Conservation (phyloP, 2,329 filamentous ascomycete genomes). For the Colletotrichum godetiae region DNA sequence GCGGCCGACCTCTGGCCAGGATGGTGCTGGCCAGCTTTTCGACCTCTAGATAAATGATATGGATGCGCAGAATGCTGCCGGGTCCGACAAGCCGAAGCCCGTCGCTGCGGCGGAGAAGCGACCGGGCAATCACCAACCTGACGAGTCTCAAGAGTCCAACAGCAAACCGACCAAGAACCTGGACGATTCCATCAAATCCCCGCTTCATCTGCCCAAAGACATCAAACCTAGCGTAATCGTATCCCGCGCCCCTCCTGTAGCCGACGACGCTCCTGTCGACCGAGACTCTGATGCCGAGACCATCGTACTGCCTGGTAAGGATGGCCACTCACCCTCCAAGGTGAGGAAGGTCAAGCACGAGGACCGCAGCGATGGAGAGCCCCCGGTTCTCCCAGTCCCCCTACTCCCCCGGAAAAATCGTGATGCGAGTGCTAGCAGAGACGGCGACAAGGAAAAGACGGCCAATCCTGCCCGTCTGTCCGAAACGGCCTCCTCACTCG, state of each 20-base stretch:
- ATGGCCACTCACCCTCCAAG: slow-evolving; percentile 73
- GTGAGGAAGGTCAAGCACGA: slow-evolving; percentile 74
- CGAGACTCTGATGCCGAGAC: slow-evolving; percentile 79
- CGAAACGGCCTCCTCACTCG: slow-evolving; percentile 41
- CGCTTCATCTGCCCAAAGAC: slow-evolving; percentile 23
- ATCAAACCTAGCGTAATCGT: slow-evolving; percentile 40
- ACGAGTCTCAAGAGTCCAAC: slow-evolving; percentile 39
- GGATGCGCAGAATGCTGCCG: slow-evolving; percentile 76
- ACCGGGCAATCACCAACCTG: slow-evolving; percentile 45
- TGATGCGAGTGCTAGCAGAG: slow-evolving; percentile 47
- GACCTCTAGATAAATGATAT: slow-evolving; percentile 71
- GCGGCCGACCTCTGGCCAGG: slow-evolving; percentile 60
- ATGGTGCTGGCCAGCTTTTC: slow-evolving; percentile 67
- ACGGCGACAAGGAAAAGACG: slow-evolving; percentile 47
- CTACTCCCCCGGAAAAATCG: slow-evolving; percentile 46
- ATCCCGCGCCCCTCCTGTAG: slow-evolving; percentile 42
- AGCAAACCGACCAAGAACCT: slow-evolving; percentile 18
- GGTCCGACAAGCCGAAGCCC: slow-evolving; percentile 71
- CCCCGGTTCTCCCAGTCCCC: slow-evolving; percentile 45
- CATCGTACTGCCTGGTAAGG: slow-evolving; percentile 74
- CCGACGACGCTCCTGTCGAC: slow-evolving; percentile 60
- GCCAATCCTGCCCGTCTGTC: slow-evolving; percentile 43
- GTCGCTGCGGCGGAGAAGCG: slow-evolving; percentile 61
- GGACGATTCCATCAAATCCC: slow-evolving; percentile 32
- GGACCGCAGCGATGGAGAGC: slow-evolving; percentile 69